Evolutionary conservation across 306 rosid species (phyloP).

Genomic region (Castanospermum australe): DNA sequence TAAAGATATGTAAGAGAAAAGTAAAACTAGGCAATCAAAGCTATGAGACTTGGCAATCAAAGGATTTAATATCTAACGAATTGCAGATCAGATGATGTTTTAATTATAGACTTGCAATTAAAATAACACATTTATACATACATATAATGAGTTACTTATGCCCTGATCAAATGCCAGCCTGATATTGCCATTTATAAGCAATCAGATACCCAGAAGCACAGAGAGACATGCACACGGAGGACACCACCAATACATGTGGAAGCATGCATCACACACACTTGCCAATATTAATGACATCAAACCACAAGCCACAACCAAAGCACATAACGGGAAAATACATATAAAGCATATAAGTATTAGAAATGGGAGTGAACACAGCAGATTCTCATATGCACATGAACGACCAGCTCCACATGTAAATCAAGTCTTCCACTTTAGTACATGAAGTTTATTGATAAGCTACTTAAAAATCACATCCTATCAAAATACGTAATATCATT

Average conservation of each 20-base stretch:
- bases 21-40: neutral
- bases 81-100: neutral
- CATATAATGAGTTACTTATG: neutral
- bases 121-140: neutral
- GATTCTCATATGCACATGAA: neutral
- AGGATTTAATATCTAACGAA: neutral
- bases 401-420: neutral
- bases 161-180: constrained; percentile 11
- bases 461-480: neutral
- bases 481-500: neutral
- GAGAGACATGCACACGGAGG: neutral
- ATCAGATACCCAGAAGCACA: neutral
- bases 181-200: constrained; percentile 6
- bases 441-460: constrained; percentile 2
- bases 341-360: neutral
- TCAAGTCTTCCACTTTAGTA: constrained; percentile 17
- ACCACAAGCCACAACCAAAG: constrained; percentile 14
- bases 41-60: neutral
- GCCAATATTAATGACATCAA: constrained; percentile 12
- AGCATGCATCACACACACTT: neutral
- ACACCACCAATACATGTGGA: neutral
- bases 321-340: neutral
- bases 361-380: neutral
- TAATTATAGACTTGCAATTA: constrained; percentile 4
- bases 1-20: neutral